Percentiles rank a stretch among this genome's conserved stretches.
Evolutionary conservation across 257 asterid species (phyloP).

Genomic region (Anisodus acutangulus): DNA sequence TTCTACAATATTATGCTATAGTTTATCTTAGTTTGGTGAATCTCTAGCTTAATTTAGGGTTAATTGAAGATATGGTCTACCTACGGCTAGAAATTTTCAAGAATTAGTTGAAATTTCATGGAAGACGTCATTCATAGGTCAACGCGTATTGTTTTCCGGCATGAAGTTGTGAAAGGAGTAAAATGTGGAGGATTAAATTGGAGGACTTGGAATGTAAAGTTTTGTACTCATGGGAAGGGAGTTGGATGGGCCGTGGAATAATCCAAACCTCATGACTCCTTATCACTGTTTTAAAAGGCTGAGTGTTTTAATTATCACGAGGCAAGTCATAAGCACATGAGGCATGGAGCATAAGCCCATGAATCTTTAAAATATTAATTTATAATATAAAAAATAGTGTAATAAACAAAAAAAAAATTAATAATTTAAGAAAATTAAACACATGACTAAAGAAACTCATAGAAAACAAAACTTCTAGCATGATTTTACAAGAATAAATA

Average conservation of each 20-base stretch:
- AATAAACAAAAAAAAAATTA: no score
- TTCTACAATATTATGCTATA: background rate
- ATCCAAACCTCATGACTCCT: no score
- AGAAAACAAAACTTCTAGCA: no score
- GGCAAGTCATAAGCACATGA: no score
- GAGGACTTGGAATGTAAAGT: background rate
- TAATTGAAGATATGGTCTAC: background rate
- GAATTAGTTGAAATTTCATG: background rate
- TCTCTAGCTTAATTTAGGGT: background rate
- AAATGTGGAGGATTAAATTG: slow-evolving; percentile 8
- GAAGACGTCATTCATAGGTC: background rate
- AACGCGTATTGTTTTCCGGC: background rate
- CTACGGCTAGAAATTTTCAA: background rate
- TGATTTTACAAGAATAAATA: no score
- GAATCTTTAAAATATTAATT: no score
- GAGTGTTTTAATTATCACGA: no score
- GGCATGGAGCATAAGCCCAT: no score
- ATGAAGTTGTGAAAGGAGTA: background rate
- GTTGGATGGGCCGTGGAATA: background rate
- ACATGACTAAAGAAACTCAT: no score
- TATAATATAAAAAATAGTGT: no score
- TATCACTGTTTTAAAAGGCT: no score
- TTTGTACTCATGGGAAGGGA: background rate
- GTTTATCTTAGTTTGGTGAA: background rate
- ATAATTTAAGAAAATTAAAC: no score